phyloP scores from a whole-genome alignment of 495 filamentous ascomycete species.

The Daldinia bambusicola region DNA sequence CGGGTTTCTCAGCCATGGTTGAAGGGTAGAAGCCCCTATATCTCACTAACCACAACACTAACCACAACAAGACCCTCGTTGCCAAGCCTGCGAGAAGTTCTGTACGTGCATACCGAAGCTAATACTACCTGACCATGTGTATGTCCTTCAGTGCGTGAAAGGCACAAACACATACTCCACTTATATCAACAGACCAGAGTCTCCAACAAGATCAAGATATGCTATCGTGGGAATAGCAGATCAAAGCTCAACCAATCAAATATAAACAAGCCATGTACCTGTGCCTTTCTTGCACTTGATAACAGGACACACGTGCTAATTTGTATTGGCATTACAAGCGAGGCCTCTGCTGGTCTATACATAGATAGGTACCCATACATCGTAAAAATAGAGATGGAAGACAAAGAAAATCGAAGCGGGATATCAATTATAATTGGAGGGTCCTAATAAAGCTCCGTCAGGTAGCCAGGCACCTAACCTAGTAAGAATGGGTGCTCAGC shows the following conservation, averaged over 20 bases:
- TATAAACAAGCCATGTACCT: too few species aligned
- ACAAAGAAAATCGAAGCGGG: background rate
- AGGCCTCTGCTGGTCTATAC: too few species aligned
- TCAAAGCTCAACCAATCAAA: too few species aligned
- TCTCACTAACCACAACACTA: slow-evolving; percentile 9
- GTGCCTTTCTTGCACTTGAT: background rate
- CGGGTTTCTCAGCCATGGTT: slow-evolving; percentile 30
- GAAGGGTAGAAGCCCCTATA: background rate
- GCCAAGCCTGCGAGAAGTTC: background rate
- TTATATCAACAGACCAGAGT: too few species aligned
- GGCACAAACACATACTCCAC: too few species aligned
- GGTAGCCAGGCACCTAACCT: too few species aligned
- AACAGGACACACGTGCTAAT: background rate
- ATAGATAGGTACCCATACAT: background rate
- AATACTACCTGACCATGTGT: background rate
- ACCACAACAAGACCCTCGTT: background rate
- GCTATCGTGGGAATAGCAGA: too few species aligned
- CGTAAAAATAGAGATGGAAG: background rate
- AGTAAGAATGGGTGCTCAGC: slow-evolving; percentile 10
- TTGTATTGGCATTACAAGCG: background rate
- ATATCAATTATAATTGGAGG: slow-evolving; percentile 24
- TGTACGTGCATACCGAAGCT: background rate
- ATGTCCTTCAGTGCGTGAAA: too few species aligned
- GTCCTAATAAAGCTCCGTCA: slow-evolving; percentile 9
- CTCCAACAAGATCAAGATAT: too few species aligned